These are phyloP conservation scores for Karstenula rhodostoma DNA, from an alignment of 2,329 filamentous ascomycete genomes.

Conservation along the genomic window DNA sequence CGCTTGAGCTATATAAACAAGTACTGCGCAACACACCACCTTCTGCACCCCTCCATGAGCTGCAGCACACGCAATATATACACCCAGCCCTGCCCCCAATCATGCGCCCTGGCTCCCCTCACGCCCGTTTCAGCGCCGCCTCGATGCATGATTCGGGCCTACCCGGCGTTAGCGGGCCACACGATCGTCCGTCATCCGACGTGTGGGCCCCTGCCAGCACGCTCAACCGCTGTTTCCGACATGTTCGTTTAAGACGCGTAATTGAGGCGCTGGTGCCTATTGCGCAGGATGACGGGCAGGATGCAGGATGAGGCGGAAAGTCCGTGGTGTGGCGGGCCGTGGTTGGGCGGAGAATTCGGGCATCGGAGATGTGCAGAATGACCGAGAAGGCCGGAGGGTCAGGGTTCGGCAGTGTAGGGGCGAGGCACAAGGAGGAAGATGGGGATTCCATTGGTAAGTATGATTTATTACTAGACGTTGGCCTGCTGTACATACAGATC, in stretches of 20 bases:
- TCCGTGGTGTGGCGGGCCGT: conserved; percentile 1
- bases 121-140: conserved; percentile 15
- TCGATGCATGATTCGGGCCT: conserved; percentile 13
- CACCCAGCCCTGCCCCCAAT: background rate
- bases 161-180: conserved; percentile 14
- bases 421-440: background rate
- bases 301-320: background rate
- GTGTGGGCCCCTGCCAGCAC: background rate
- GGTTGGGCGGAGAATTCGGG: conserved; percentile 5
- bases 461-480: too few species aligned
- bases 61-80: conserved; percentile 2
- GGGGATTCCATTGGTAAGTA: background rate
- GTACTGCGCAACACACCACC: background rate
- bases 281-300: background rate
- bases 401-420: background rate
- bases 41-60: background rate
- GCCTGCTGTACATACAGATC: too few species aligned
- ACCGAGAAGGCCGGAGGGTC: conserved; percentile 5
- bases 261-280: conserved; percentile 7
- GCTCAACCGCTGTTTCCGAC: conserved; percentile 10
- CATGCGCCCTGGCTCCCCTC: conserved; percentile 8
- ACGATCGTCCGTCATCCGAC: conserved; percentile 1
- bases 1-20: background rate
- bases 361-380: conserved; percentile 1
- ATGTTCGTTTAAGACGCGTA: conserved; percentile 13